These are phyloP conservation scores for Ustilago lituana DNA, from an alignment of 1,284 basidiomycete genomes.

Conservation along the genomic window DNA sequence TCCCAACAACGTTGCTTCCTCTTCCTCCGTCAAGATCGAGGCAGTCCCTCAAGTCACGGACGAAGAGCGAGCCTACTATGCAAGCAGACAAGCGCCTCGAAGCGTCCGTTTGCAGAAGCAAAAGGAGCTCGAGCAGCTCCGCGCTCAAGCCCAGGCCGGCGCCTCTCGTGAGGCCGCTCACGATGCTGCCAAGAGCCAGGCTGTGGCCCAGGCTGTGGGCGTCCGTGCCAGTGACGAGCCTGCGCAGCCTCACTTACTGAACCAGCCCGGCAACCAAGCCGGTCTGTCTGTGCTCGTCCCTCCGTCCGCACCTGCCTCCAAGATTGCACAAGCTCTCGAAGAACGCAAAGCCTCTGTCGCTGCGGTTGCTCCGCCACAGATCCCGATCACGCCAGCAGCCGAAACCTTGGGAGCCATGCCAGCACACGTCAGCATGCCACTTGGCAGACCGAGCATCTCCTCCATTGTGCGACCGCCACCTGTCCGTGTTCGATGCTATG, in stretches of 20 bases:
- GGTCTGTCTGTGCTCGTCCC: slow-evolving; percentile 23
- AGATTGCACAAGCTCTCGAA: slow-evolving; percentile 33
- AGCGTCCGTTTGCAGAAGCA: slow-evolving; percentile 45
- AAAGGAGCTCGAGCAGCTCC: slow-evolving; percentile 36
- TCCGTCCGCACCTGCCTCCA: slow-evolving; percentile 16
- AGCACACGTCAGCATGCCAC: slow-evolving; percentile 23
- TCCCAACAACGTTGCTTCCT: slow-evolving; percentile 16
- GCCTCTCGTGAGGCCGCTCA: not conserved
- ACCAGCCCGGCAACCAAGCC: slow-evolving; percentile 38
- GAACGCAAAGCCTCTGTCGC: slow-evolving; percentile 38
- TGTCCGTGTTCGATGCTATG: slow-evolving; percentile 81
- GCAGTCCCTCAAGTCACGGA: slow-evolving; percentile 48
- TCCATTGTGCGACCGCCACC: slow-evolving; percentile 56
- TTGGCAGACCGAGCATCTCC: slow-evolving; percentile 37
- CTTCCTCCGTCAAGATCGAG: slow-evolving; percentile 28
- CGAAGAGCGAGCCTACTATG: slow-evolving; percentile 48
- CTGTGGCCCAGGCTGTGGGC: slow-evolving; percentile 8
- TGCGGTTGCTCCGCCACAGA: slow-evolving; percentile 6
- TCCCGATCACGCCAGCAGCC: slow-evolving; percentile 16
- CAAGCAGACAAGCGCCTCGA: slow-evolving; percentile 47
- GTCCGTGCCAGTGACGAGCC: slow-evolving; percentile 38
- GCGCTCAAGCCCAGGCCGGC: slow-evolving; percentile 4
- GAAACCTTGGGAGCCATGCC: slow-evolving; percentile 17
- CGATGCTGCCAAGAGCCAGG: slow-evolving; percentile 2
- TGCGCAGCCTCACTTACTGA: slow-evolving; percentile 21